Evolutionary conservation across 2,329 filamentous ascomycete species (phyloP).

Genomic region (Trichophyton equinum): DNA sequence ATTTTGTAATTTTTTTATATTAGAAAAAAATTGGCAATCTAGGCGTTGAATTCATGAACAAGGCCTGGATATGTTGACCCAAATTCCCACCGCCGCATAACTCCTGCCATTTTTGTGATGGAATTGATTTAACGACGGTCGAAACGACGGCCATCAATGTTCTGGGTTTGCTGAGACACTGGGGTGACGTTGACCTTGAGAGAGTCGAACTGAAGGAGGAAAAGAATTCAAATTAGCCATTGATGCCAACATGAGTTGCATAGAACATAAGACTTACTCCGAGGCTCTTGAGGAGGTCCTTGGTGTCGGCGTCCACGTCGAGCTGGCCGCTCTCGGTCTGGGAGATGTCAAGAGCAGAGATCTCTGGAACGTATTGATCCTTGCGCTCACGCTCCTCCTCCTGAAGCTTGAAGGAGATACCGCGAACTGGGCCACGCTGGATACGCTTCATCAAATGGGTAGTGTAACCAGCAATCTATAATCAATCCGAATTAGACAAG

Average conservation of each 20-base stretch:
- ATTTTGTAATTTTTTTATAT: constrained; percentile 25
- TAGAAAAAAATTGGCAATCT: constrained; percentile 8
- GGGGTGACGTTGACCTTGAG: constrained; percentile 93
- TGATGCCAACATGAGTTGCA: background rate
- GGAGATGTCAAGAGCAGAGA: constrained; percentile 95
- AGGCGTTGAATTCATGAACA: background rate
- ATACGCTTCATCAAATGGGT: constrained; percentile 99
- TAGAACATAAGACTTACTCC: constrained; percentile 57
- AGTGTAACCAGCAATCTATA: constrained; percentile 90
- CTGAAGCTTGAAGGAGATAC: constrained; percentile 99
- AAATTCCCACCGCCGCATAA: constrained; percentile 4
- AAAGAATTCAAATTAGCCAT: background rate
- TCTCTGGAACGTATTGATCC: constrained; percentile 99
- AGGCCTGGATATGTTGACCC: background rate
- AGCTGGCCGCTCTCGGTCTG: constrained; percentile 88
- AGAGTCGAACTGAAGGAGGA: constrained; percentile 64
- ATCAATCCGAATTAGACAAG: background rate
- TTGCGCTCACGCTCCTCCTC: constrained; percentile 99
- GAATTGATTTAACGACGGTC: constrained; percentile 11
- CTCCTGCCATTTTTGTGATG: constrained; percentile 3
- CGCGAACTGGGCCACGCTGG: constrained; percentile 95
- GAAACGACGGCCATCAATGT: constrained; percentile 71
- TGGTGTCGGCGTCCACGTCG: constrained; percentile 93
- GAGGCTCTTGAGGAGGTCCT: constrained; percentile 96
- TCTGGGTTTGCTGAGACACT: constrained; percentile 71